A percentile compares a stretch with the other conserved stretches of the same genome.
Evolutionary conservation across 306 rosid genomes (phyloP).

Genomic region (Senna siamea): DNA sequence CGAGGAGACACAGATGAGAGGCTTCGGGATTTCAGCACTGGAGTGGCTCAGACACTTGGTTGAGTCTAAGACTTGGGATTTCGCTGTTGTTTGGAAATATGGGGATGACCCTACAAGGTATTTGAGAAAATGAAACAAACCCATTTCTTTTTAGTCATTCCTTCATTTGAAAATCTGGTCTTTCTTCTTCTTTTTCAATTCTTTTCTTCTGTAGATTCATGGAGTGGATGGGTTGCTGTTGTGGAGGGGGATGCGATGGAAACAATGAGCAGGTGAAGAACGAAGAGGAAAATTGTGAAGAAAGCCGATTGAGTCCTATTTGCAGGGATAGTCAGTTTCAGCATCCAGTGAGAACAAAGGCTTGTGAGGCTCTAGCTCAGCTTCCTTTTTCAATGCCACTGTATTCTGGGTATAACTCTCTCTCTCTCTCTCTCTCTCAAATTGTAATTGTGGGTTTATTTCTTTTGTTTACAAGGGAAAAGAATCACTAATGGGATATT

Average conservation of each 20-base stretch:
- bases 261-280: constrained; percentile 16
- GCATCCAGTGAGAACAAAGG: constrained; percentile 65
- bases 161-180: neutral
- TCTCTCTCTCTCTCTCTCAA: neutral
- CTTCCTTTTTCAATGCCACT: constrained; percentile 69
- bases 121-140: neutral
- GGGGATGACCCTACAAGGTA: constrained; percentile 70
- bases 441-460: neutral
- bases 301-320: constrained; percentile 28
- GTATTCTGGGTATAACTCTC: constrained; percentile 50
- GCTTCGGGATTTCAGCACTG: constrained; percentile 29
- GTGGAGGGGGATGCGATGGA: constrained; percentile 54
- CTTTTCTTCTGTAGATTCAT: constrained; percentile 51
- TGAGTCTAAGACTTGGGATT: constrained; percentile 67
- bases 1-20: constrained; percentile 40
- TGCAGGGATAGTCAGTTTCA: constrained; percentile 60
- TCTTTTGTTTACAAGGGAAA: neutral
- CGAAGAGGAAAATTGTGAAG: no score
- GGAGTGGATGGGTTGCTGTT: constrained; percentile 82
- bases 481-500: constrained; percentile 6
- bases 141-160: neutral
- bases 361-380: constrained; percentile 69
- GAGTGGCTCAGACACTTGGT: constrained; percentile 70
- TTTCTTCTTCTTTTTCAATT: constrained; percentile 2
- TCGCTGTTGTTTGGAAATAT: constrained; percentile 70